A percentile compares a stretch with the other conserved stretches of the same genome.
phyloP scores from a whole-genome alignment of 2,329 filamentous ascomycete genomes.

The Stylonectria norvegica region DNA sequence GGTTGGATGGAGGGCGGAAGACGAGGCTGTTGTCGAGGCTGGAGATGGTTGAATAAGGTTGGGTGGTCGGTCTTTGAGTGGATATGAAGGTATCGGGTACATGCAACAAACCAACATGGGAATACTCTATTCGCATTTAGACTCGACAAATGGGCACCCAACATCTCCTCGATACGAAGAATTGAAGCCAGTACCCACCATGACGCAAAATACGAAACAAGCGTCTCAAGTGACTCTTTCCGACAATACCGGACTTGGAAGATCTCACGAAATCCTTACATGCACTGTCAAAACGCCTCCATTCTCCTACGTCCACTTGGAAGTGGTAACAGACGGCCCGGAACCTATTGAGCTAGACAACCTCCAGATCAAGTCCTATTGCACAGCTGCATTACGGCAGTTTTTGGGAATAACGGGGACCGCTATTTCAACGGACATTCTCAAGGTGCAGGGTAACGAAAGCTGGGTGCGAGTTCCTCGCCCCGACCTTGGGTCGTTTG shows the following conservation, averaged over 20 bases:
- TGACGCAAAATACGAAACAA: slow-evolving; percentile 20
- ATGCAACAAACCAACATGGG: slow-evolving; percentile 18
- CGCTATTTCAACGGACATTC: slow-evolving; percentile 66
- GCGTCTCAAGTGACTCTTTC: slow-evolving; percentile 27
- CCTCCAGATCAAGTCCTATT: slow-evolving; percentile 60
- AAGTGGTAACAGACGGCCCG: slow-evolving; percentile 38
- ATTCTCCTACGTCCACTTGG: slow-evolving; percentile 56
- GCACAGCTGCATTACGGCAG: slow-evolving; percentile 60
- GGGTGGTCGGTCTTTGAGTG: too few species aligned
- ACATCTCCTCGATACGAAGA: neutral
- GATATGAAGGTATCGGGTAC: slow-evolving; percentile 19
- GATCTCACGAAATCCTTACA: slow-evolving; percentile 48
- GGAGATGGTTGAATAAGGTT: slow-evolving; percentile 1
- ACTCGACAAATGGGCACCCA: too few species aligned
- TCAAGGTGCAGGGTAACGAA: slow-evolving; percentile 54
- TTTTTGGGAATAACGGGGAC: slow-evolving; percentile 68
- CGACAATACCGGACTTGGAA: slow-evolving; percentile 31
- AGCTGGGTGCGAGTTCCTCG: slow-evolving; percentile 65
- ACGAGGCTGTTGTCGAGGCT: slow-evolving; percentile 3
- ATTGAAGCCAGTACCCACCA: slow-evolving; percentile 4
- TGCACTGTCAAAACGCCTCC: slow-evolving; percentile 50
- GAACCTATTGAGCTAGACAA: slow-evolving; percentile 48
- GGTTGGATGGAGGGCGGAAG: neutral
- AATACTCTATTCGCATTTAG: too few species aligned
- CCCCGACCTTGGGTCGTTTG: slow-evolving; percentile 57